Base-by-base conservation (phyloP, 2,329 filamentous ascomycete species). In the Pseudovirgaria hyperparasitica region DNA sequence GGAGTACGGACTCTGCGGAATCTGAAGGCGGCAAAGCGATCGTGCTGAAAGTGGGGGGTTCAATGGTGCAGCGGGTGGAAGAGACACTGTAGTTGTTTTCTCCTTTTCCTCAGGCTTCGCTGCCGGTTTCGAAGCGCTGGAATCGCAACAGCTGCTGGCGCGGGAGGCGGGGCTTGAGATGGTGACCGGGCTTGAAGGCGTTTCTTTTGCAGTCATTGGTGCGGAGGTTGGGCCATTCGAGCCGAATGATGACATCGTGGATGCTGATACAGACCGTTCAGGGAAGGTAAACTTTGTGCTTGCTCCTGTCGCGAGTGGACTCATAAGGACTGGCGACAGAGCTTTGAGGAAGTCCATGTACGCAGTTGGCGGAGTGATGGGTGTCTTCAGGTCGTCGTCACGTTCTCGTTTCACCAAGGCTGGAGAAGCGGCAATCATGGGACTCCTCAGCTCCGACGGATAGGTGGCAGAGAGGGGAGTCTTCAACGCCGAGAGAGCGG, bases 261-360 rank as follows among this genome's bases (percentile, higher is more conserved):
- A 28, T 18, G 34, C 38, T 6, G 44, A 47, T 4, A 46, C 44
- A 15, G 50, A 48, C 14, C 50, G 48, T 37, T 52, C 57, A 26
- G 57, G 58, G 40, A 63, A 63, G 39, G 54, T 58, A 41, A 65
- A 63, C 35, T 63, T 62, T 21, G 54, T 48, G 36, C 69, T 67
- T 41, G 65, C 65, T 32, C 61, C 60, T 21, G 75, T 68, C 25
- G 70, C 63, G 24, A 70, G 58, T 6, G 81, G 80, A 36, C 76
- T 84, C 47, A 75, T 72, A 32, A 85, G 64, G 11, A 77, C 63
- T 1, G 70, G 70, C 2, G 70, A 77, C 57, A 92, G 73, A 33
- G 76, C 75, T 58, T 85, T 87, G 36, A 96, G 74, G 49, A 94
- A 96, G 47, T 96, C 85, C 40, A 82, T 78, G 51, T 96, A 96